Base-by-base conservation (phyloP, 306 rosid genomes). In the Mimosa bimucronata region DNA sequence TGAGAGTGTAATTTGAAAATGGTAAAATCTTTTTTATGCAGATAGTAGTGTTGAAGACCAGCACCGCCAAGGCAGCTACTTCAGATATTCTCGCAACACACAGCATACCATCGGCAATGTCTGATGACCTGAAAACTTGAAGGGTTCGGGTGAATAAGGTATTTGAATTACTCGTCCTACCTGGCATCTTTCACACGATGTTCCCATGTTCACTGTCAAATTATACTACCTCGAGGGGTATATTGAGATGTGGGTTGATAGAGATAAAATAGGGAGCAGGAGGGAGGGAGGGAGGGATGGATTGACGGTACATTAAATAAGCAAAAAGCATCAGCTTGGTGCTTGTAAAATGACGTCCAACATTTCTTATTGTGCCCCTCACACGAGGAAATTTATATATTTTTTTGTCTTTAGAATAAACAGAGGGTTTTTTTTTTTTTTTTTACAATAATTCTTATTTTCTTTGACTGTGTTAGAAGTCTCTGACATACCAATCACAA, bases 31-130 rank as follows among this genome's bases (percentile, higher is more conserved):
- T 40, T 23, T 76, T 53, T 70, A 5, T 75, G 81, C 88, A 91
- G 91, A 83, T 89, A 79, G 93, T 89, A 38, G 96, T 88, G 21
- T 78, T 89, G 42, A 79, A 83, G 82, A 84, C 91, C 31, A 77
- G 89, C 80, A 86, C 88, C 19, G 88, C 96, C 18, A 91, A 88
- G 81, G 88, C 89, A 11, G 90, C 96, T 71, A 89, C 91, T 62
- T 71, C 86, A 42, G 96, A 91, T 74, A 91, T 91, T 76, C 87
- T 91, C 71, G 80, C 84, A 48, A 91, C 93, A 77, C 96, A 89
- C 80, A 88, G 93, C 82, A 91, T 91, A 84, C 90, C 96, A 65
- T 88, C 93, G 55, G 91, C 93, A 21, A 70, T 81, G 83, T 91
- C 96, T 18, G 93, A 89, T 66, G 90, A 91, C 82, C 91, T 91